Evolutionary conservation across 2,329 filamentous ascomycete genomes (phyloP), one percentile per base, ranked within the genome.

Genomic region (Colletotrichum echinochloae): DNA sequence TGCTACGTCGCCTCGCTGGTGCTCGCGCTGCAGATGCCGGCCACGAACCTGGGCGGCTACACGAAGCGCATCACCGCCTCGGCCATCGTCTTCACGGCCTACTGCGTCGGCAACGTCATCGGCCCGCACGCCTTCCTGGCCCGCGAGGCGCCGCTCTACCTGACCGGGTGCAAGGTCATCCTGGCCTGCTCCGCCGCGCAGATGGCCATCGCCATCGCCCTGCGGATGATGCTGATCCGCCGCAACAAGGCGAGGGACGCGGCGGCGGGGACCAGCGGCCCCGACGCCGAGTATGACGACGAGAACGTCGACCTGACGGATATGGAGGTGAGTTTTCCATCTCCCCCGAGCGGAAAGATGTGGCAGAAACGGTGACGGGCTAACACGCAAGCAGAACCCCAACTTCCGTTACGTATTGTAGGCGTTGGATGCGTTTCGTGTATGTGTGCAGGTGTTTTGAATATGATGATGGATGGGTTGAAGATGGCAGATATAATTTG

Each of bases 1-100:
- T 77, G 81, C 0, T 88, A 82, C 62, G 87, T 89, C 2, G 81
- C 83, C 0, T 85, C 85, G 1, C 76, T 89, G 9, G 86, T 88
- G 0, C 78, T 89, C 0, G 85, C 86, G 0, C 79, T 89, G 39
- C 87, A 87, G 71, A 81, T 87, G 77, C 85, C 85, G 0, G 82
- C 84, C 0, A 78, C 82, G 5, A 87, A 86, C 35, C 73, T 86
- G 0, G 84, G 80, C 2, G 84, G 84, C 3, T 85, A 85, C 71
- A 85, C 84, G 1, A 85, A 85, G 75, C 79, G 84, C 5, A 81
- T 82, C 12, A 84, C 84, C 0, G 78, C 80, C 0, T 83, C 83
- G 0, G 84, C 83, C 0, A 78, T 86, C 41, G 83, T 85, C 0
- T 86, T 86, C 65, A 72, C 83, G 0, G 83, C 82, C 0, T 84